Evolutionary conservation across 441 rosid species (phyloP).

Genomic region (Pelargonium exstipulatum): DNA sequence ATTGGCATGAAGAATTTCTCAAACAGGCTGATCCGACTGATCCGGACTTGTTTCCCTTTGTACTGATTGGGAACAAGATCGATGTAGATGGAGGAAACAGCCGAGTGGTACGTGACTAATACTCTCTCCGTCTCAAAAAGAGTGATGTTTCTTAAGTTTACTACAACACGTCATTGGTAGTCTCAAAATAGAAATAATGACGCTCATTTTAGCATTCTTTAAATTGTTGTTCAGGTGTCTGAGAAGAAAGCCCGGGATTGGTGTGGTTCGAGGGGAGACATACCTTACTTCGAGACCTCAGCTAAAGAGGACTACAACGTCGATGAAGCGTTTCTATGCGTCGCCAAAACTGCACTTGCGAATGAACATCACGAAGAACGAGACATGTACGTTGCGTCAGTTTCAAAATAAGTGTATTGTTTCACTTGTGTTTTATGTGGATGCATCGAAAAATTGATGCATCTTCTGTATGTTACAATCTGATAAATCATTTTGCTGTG

Average conservation of each 20-base stretch:
- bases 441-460: too few species aligned
- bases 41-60: conserved; percentile 67
- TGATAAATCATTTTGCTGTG: too few species aligned
- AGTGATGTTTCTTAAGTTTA: too few species aligned
- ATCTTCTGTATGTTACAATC: too few species aligned
- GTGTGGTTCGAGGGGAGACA: conserved; percentile 80
- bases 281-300: conserved; percentile 84
- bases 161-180: too few species aligned
- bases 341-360: conserved; percentile 77
- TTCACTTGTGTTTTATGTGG: too few species aligned
- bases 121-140: background rate
- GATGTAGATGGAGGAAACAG: conserved; percentile 98
- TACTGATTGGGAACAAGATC: conserved; percentile 89
- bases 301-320: conserved; percentile 93
- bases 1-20: conserved; percentile 93
- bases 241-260: conserved; percentile 96
- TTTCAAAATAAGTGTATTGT: background rate
- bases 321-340: conserved; percentile 66
- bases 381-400: conserved; percentile 59
- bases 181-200: background rate
- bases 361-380: conserved; percentile 53
- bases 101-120: conserved; percentile 61
- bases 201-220: too few species aligned
- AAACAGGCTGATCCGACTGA: conserved; percentile 85
- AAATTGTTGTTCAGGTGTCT: conserved; percentile 48